Evolutionary conservation across 148 eudicot genomes (phyloP), one percentile per base, ranked within the genome.

Genomic region (Chenopodium formosanum): DNA sequence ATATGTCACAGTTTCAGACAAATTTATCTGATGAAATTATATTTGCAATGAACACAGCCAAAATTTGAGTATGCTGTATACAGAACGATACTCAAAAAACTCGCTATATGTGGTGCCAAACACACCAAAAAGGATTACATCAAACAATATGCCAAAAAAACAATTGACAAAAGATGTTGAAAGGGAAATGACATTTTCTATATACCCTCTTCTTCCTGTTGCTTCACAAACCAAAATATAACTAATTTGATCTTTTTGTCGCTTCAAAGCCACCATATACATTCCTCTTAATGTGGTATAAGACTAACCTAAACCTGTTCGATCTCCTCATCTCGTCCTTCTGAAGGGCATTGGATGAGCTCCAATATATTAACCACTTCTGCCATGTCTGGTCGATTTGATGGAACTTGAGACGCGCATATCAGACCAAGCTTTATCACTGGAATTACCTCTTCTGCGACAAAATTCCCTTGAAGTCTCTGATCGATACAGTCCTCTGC

Each of bases 361-460:
- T 95, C 98, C 82, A 95, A 88, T 60, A 93, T 93, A 73, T 83
- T 95, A 66, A 92, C 90, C 67, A 93, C 98, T 83, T 95, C 98
- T 27, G 87, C 89, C 98, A 95, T 95, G 70, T 93, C 96, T 1
- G 98, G 98, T 74, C 98, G 86, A 77, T 92, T 95, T 2, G 98
- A 93, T 3, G 98, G 98, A 68, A 95, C 98, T 82, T 95, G 98
- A 78, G 98, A 93, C 9, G 97, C 94, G 70, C 98, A 95, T 60
- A 95, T 92, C 80, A 95, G 83, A 70, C 98, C 98, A 37, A 95
- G 92, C 79, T 95, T 95, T 9, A 93, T 84, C 1, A 93, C 91
- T 0, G 97, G 96, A 70, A 93, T 82, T 67, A 86, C 93, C 84
- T 95, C 98, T 75, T 93, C 98, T 10, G 79, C 80, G 0, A 88